These are phyloP conservation scores for Naganishia friedmannii DNA, from an alignment of 768 basidiomycete species.

Conservation along the genomic window DNA sequence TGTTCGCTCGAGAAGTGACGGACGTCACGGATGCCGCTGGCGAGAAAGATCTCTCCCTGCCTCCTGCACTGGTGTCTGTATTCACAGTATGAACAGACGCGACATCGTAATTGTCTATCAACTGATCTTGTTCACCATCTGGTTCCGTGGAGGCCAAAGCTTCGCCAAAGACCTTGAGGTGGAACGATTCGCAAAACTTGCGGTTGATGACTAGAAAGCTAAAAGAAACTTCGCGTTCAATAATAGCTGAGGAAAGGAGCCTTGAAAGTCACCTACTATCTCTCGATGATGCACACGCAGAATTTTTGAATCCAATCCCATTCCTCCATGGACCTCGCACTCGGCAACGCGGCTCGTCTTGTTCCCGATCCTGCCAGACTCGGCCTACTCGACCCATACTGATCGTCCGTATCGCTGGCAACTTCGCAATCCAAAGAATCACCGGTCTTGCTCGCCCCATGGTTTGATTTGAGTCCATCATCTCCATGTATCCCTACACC, in stretches of 20 bases:
- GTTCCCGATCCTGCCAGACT: background rate
- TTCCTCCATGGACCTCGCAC: conserved; percentile 7
- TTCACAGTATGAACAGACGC: background rate
- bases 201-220: conserved; percentile 10
- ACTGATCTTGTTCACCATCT: background rate
- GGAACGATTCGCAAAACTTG: conserved; percentile 15
- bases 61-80: background rate
- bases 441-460: background rate
- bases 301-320: conserved; percentile 17
- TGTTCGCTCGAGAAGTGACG: background rate
- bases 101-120: background rate
- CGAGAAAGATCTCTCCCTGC: background rate
- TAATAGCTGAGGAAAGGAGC: background rate
- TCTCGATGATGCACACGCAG: conserved; percentile 4
- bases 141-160: background rate
- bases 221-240: background rate
- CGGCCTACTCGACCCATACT: background rate
- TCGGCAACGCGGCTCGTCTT: background rate
- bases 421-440: background rate
- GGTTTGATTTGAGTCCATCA: background rate
- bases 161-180: conserved; percentile 17
- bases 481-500: background rate
- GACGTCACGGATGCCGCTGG: conserved; percentile 8
- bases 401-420: background rate
- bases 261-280: conserved; percentile 1